These are phyloP conservation scores for Aspergillus neoniger DNA, from an alignment of 2,329 filamentous ascomycete species.

Conservation along the genomic window DNA sequence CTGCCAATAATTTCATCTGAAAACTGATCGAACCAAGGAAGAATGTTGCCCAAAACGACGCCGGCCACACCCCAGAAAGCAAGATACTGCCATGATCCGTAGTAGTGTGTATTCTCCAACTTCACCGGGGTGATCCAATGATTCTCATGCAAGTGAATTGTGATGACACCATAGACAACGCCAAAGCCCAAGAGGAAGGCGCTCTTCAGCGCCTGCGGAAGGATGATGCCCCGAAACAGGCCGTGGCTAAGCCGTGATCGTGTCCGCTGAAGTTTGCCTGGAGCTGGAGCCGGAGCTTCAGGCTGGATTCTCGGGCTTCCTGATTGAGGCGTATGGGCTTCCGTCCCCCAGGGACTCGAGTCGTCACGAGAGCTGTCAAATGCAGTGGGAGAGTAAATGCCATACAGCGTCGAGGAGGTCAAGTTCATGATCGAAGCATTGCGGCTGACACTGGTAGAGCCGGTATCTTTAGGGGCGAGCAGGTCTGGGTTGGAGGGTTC, in stretches of 20 bases:
- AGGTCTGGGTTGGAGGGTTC: slow-evolving; percentile 40
- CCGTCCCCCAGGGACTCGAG: slow-evolving; percentile 75
- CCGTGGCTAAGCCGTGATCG: slow-evolving; percentile 41
- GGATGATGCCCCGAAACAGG: slow-evolving; percentile 43
- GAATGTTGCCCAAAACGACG: slow-evolving; percentile 71
- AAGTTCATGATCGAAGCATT: slow-evolving; percentile 81
- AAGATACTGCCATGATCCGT: slow-evolving; percentile 66
- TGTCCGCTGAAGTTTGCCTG: slow-evolving; percentile 33
- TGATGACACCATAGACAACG: slow-evolving; percentile 77
- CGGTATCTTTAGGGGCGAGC: slow-evolving; percentile 35
- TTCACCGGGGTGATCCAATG: slow-evolving; percentile 64
- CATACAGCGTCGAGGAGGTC: slow-evolving; percentile 83
- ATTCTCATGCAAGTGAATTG: slow-evolving; percentile 75
- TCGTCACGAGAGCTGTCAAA: slow-evolving; percentile 60
- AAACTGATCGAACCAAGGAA: slow-evolving; percentile 81
- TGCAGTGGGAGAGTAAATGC: slow-evolving; percentile 78
- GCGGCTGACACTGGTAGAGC: slow-evolving; percentile 58
- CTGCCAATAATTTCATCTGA: slow-evolving; percentile 60
- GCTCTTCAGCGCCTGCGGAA: slow-evolving; percentile 61
- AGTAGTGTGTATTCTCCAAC: slow-evolving; percentile 57
- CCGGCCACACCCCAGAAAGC: slow-evolving; percentile 80
- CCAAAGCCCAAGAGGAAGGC: slow-evolving; percentile 75
- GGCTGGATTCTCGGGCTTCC: slow-evolving; percentile 46
- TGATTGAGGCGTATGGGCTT: slow-evolving; percentile 66
- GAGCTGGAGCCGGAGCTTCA: slow-evolving; percentile 27